Evolutionary conservation across 805 yeast genomes (phyloP).

Genomic region (Yamadazyma scolyti): DNA sequence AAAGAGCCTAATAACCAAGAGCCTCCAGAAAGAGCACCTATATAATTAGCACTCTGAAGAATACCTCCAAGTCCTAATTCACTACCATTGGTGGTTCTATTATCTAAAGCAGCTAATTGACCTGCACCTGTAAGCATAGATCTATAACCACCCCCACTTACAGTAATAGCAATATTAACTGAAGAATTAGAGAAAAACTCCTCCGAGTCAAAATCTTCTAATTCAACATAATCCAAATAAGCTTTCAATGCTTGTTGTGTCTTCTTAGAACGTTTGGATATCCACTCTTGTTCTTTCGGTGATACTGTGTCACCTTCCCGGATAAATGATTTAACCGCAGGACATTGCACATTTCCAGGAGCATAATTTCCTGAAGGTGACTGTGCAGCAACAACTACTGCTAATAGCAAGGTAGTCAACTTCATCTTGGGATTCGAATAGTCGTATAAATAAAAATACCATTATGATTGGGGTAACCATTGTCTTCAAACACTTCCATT

Average conservation of each 20-base stretch:
- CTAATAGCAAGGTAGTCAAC: too few species aligned
- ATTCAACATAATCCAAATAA: constrained; percentile 19
- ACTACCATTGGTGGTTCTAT: constrained; percentile 54
- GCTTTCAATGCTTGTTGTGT: constrained; percentile 20
- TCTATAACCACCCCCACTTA: constrained; percentile 40
- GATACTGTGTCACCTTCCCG: constrained; percentile 25
- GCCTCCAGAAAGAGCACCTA: constrained; percentile 82
- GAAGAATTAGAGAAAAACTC: constrained; percentile 15
- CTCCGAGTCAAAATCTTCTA: constrained; percentile 19
- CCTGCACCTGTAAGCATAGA: constrained; percentile 77
- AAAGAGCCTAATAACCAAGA: constrained; percentile 75
- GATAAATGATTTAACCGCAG: constrained; percentile 15
- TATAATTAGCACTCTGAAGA: constrained; percentile 64
- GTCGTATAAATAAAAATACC: too few species aligned
- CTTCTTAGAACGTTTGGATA: constrained; percentile 18
- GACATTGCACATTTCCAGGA: constrained; percentile 27
- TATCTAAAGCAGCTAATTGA: constrained; percentile 72
- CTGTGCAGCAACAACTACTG: constrained; percentile 10
- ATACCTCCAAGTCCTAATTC: constrained; percentile 65
- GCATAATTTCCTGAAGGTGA: constrained; percentile 26
- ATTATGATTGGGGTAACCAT: too few species aligned
- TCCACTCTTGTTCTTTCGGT: constrained; percentile 21
- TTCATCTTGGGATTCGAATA: too few species aligned
- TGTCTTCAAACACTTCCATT: too few species aligned
- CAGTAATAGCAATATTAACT: constrained; percentile 30